Evolutionary conservation across 441 rosid species (phyloP).

Genomic region (Raphanus hybrid): DNA sequence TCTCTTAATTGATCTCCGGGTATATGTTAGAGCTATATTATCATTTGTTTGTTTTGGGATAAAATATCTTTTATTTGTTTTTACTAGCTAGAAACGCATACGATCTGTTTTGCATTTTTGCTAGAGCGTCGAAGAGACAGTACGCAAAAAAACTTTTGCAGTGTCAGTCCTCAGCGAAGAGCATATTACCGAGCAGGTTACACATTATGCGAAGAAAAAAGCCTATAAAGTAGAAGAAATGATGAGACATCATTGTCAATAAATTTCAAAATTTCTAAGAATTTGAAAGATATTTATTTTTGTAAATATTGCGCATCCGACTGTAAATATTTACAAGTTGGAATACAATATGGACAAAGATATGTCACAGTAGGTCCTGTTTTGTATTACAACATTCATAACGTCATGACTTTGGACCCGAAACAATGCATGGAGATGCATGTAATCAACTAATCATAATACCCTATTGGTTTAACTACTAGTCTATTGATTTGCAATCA

Average conservation of each 20-base stretch:
- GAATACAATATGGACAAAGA: conserved; percentile 22
- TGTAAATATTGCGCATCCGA: not conserved
- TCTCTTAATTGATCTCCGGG: not conserved
- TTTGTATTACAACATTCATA: conserved; percentile 8
- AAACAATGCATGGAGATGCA: conserved; percentile 2
- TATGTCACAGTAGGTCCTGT: conserved; percentile 6
- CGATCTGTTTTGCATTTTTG: conserved; percentile 8
- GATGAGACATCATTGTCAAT: conserved; percentile 1
- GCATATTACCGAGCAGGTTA: not conserved
- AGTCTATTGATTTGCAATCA: conserved; percentile 6
- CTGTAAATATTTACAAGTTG: not conserved
- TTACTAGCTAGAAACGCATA: not conserved
- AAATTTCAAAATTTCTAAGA: not conserved
- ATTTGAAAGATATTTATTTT: not conserved
- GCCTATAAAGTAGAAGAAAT: not conserved
- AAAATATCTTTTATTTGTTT: not conserved
- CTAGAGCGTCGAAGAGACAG: conserved; percentile 17
- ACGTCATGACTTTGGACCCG: conserved; percentile 10
- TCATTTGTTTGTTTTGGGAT: not conserved
- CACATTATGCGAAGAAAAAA: not conserved
- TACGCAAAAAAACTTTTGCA: conserved; percentile 4
- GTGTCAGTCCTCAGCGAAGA: conserved; percentile 16
- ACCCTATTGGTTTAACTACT: conserved; percentile 6
- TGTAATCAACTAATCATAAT: conserved; percentile 3
- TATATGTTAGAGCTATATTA: not conserved